phyloP scores from a whole-genome alignment of 169 alveolate genomes.

The Besnoitia besnoiti region DNA sequence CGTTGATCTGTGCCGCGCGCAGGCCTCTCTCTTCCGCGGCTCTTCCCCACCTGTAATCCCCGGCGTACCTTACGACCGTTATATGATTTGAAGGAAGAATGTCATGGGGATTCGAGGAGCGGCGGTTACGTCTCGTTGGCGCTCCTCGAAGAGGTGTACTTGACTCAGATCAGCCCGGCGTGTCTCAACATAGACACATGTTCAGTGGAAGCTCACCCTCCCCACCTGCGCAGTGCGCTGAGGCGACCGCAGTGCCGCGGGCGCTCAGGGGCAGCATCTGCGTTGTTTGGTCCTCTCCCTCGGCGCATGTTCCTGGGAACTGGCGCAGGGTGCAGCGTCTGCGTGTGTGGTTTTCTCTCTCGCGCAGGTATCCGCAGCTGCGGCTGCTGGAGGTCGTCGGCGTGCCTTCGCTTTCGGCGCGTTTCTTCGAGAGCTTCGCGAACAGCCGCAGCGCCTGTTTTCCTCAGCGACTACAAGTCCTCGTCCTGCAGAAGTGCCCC shows the following conservation, averaged over 20 bases:
- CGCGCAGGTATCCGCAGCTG: background rate
- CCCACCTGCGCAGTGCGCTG: background rate
- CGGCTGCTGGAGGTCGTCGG: background rate
- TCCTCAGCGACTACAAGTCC: background rate
- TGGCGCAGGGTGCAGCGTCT: too few relatives aligned
- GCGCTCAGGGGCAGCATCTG: background rate
- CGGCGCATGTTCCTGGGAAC: background rate
- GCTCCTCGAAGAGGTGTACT: too few relatives aligned
- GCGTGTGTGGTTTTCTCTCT: background rate
- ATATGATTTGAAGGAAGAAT: too few relatives aligned
- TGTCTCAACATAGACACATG: background rate
- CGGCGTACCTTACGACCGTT: too few relatives aligned
- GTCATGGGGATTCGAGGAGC: too few relatives aligned
- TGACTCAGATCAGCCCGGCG: too few relatives aligned
- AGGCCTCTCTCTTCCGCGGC: too few relatives aligned
- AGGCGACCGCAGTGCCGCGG: background rate
- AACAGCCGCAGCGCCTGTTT: background rate
- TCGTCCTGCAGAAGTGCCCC: constrained; percentile 26
- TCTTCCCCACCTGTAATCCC: too few relatives aligned
- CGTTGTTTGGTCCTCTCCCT: background rate
- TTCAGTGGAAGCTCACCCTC: background rate
- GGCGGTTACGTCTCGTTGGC: too few relatives aligned
- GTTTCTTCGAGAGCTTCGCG: background rate
- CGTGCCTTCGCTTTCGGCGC: constrained; percentile 3
- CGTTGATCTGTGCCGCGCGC: too few relatives aligned